Conservation (phyloP, 2,329 filamentous ascomycete genomes). For the Aaosphaeria arxii region DNA sequence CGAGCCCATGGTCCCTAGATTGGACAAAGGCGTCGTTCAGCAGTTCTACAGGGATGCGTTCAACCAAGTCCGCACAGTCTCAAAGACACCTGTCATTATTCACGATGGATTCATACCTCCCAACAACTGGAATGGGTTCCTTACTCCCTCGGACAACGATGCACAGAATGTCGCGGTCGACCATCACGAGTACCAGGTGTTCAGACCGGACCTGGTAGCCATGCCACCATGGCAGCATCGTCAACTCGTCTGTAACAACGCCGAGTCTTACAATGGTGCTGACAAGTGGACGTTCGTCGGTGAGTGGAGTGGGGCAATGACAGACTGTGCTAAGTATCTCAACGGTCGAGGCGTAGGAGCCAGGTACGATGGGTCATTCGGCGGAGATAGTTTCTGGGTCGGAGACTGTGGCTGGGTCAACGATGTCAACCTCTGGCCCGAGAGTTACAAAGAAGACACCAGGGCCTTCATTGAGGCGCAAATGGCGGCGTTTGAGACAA, state of each 20-base stretch:
- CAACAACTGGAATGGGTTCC: conserved; percentile 59
- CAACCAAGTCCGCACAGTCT: conserved; percentile 44
- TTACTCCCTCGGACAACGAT: conserved; percentile 50
- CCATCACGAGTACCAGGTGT: conserved; percentile 68
- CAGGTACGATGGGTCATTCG: conserved; percentile 57
- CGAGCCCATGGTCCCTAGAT: conserved; percentile 51
- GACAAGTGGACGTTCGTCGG: conserved; percentile 69
- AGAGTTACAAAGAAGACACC: conserved; percentile 45
- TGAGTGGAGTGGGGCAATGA: conserved; percentile 68
- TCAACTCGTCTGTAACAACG: conserved; percentile 55
- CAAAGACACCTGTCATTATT: conserved; percentile 53
- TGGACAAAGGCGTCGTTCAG: conserved; percentile 45
- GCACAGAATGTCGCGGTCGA: conserved; percentile 59
- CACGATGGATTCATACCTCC: conserved; percentile 56
- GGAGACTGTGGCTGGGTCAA: conserved; percentile 56
- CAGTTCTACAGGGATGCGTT: conserved; percentile 57
- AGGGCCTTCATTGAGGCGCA: conserved; percentile 55
- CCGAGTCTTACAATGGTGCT: conserved; percentile 45
- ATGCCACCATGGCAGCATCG: conserved; percentile 54
- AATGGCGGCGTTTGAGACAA: conserved; percentile 50
- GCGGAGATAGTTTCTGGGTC: conserved; percentile 42
- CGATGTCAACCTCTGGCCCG: conserved; percentile 48
- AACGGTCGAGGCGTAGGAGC: conserved; percentile 59
- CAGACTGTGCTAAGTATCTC: conserved; percentile 53
- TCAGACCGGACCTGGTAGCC: conserved; percentile 51